Evolutionary conservation across 768 basidiomycete species (phyloP).

Genomic region (Ramaria sp.): DNA sequence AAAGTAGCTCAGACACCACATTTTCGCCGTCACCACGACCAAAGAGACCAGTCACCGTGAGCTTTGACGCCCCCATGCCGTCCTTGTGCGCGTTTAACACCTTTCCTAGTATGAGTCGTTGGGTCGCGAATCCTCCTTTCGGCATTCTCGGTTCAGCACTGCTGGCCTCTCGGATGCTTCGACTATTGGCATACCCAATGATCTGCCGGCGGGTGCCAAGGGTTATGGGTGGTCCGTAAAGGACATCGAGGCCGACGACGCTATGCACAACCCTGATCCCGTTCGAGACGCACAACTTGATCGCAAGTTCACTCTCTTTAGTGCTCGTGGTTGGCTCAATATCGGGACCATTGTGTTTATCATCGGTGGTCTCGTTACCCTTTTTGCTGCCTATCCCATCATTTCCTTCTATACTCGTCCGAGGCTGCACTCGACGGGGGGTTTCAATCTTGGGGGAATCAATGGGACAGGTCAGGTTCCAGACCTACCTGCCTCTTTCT

Average conservation of each 20-base stretch:
- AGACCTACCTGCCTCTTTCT: conserved; percentile 50
- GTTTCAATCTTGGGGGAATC: conserved; percentile 84
- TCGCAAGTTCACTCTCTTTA: conserved; percentile 60
- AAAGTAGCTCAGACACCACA: conserved; percentile 5
- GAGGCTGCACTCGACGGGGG: conserved; percentile 22
- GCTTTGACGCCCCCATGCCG: background rate
- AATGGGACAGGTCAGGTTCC: conserved; percentile 87
- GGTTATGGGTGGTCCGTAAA: conserved; percentile 22
- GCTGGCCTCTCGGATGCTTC: conserved; percentile 8
- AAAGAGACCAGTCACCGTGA: background rate
- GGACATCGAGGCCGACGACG: conserved; percentile 84
- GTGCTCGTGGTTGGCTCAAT: conserved; percentile 76
- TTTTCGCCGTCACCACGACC: background rate
- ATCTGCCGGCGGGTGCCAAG: conserved; percentile 8
- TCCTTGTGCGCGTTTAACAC: background rate
- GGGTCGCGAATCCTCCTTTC: conserved; percentile 2
- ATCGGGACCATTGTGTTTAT: conserved; percentile 62
- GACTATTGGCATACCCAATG: conserved; percentile 9
- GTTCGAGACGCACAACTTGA: conserved; percentile 52
- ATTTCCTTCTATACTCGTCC: conserved; percentile 31
- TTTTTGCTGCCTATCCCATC: conserved; percentile 88
- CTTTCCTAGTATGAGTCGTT: conserved; percentile 5
- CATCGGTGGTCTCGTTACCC: conserved; percentile 51
- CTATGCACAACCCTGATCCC: conserved; percentile 80
- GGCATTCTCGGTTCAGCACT: conserved; percentile 7